Percentiles rank a stretch among this genome's conserved stretches.
Evolutionary conservation across 2,329 filamentous ascomycete genomes (phyloP).

Genomic region (Cladosporium sp.): DNA sequence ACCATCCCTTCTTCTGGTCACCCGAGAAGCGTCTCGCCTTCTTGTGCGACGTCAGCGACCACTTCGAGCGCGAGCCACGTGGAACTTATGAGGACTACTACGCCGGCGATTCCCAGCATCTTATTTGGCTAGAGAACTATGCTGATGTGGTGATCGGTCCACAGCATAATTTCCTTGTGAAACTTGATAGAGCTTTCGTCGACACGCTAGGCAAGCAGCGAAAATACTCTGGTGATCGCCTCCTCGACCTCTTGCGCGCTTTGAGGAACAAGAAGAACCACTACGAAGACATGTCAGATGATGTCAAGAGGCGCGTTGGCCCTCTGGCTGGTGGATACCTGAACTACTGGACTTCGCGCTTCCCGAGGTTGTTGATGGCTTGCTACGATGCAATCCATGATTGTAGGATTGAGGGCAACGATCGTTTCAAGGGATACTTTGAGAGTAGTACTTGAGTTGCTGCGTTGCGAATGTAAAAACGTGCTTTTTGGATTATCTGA

Average conservation of each 20-base stretch:
- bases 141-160: constrained; percentile 48
- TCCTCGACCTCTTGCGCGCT: constrained; percentile 85
- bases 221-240: constrained; percentile 81
- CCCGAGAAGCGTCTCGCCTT: constrained; percentile 86
- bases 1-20: constrained; percentile 96
- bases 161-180: constrained; percentile 72
- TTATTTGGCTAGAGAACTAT: constrained; percentile 59
- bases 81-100: constrained; percentile 50
- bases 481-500: neutral
- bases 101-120: constrained; percentile 54
- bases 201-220: constrained; percentile 90
- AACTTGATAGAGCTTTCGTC: constrained; percentile 77
- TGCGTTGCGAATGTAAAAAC: neutral
- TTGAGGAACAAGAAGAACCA: constrained; percentile 96
- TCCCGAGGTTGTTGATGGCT: constrained; percentile 73
- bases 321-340: constrained; percentile 72
- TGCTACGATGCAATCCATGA: constrained; percentile 76
- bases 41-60: constrained; percentile 93
- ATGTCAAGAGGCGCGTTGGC: constrained; percentile 72
- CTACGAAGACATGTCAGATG: constrained; percentile 91
- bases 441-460: constrained; percentile 22
- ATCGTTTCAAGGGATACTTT: constrained; percentile 74
- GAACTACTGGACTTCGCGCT: constrained; percentile 76
- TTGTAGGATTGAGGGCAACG: constrained; percentile 61
- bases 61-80: constrained; percentile 88